Evolutionary conservation across 2,329 filamentous ascomycete species (phyloP).

Genomic region (Pseudogymnoascus sp.): DNA sequence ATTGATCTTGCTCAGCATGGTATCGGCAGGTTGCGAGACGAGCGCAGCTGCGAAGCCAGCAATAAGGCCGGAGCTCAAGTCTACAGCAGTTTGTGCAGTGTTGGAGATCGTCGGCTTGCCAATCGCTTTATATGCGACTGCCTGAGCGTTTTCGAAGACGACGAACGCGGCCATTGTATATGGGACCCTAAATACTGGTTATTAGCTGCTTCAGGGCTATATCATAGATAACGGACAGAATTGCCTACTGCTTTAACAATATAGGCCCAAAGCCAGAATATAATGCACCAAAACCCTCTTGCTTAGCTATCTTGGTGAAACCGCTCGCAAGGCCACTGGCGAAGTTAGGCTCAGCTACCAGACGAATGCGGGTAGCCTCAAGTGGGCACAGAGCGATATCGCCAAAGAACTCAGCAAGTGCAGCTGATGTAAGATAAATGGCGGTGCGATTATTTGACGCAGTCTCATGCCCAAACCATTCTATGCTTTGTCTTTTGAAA

Average conservation of each 20-base stretch:
- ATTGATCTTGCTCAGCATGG: conserved; percentile 94
- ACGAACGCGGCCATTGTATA: conserved; percentile 96
- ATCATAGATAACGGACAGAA: conserved; percentile 16
- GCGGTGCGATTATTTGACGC: conserved; percentile 71
- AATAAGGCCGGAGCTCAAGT: conserved; percentile 68
- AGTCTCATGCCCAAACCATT: conserved; percentile 66
- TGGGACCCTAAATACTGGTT: conserved; percentile 52
- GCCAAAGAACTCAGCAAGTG: conserved; percentile 58
- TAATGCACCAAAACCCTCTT: conserved; percentile 76
- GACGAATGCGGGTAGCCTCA: conserved; percentile 87
- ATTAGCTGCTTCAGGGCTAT: conserved; percentile 12
- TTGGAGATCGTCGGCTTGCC: conserved; percentile 64
- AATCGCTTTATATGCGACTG: conserved; percentile 57
- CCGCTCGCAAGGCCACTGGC: conserved; percentile 70
- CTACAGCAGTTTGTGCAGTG: conserved; percentile 66
- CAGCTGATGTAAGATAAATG: conserved; percentile 67
- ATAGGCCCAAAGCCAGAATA: conserved; percentile 88
- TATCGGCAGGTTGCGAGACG: conserved; percentile 84
- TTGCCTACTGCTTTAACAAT: conserved; percentile 65
- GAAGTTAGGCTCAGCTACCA: conserved; percentile 80
- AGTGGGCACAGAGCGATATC: conserved; percentile 84
- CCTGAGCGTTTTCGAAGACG: conserved; percentile 81
- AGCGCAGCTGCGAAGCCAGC: conserved; percentile 80
- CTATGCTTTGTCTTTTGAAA: conserved; percentile 89
- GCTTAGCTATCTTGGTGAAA: conserved; percentile 74